Evolutionary conservation across 257 asterid genomes (phyloP), one percentile per base, ranked within the genome.

Genomic region (Misopates orontium): DNA sequence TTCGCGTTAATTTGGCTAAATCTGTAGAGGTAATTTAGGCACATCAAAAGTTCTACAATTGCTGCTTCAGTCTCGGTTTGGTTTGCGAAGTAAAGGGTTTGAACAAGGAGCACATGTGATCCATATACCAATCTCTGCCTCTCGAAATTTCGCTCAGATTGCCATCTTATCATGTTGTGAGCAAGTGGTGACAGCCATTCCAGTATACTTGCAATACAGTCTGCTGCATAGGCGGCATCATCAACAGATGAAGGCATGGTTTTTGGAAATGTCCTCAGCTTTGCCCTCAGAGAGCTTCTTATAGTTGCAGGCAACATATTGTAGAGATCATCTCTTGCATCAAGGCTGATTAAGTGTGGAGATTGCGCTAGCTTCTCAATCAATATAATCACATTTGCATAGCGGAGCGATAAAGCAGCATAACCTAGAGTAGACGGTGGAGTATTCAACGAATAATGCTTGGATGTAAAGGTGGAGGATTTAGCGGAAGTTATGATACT

Each of bases 181-280:
- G 95, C 95, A 5, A 91, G 92, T 2, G 95, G 96, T 20, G 84
- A 83, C 55, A 91, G 66, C 96, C 96, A 91, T 21, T 84, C 91
- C 66, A 89, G 59, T 71, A 81, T 77, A 64, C 82, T 79, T 22
- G 77, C 58, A 71, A 87, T 11, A 87, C 95, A 86, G 61, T 85
- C 88, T n/a, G 81, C 74, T 67, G 88, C 93, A 49, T 80, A 69
- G 11, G 68, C 79, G 62, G 83, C 78, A 65, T 84, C 82, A 61
- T 80, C 79, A 14, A 78, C 75, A 51, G 76, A 75, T 4, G 89
- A 77, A 62, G 75, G 75, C 20, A 49, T 10, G 24, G 67, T 73
- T 60, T 67, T 70, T 0, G 80, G 15, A 67, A 77, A 78, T 9
- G 69, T 32, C 79, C 64, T 82, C 14, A 87, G 67, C 64, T 75